These are phyloP conservation scores for Orbilia ellipsospora DNA, from an alignment of 2,329 filamentous ascomycete genomes.

Conservation along the genomic window DNA sequence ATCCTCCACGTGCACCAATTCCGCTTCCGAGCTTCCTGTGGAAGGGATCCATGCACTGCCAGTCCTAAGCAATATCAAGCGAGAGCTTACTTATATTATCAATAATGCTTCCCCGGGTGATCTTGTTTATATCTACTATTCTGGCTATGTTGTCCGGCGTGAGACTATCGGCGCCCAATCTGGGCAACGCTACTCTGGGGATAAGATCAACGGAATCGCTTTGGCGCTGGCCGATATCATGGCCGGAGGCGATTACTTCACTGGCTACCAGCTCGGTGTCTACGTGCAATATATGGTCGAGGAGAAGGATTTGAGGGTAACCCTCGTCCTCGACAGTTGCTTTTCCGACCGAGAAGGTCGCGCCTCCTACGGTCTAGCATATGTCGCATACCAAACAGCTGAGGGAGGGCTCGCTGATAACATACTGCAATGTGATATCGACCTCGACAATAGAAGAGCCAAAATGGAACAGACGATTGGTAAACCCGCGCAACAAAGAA, in stretches of 20 bases:
- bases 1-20: neutral
- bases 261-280: slow-evolving; percentile 31
- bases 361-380: neutral
- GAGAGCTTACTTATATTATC: slow-evolving; percentile 12
- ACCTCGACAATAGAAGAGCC: neutral
- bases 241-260: slow-evolving; percentile 35
- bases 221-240: slow-evolving; percentile 45
- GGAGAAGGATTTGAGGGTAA: slow-evolving; percentile 16
- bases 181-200: neutral
- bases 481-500: neutral
- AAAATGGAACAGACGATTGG: neutral
- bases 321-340: slow-evolving; percentile 40
- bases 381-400: neutral
- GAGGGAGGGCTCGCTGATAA: neutral
- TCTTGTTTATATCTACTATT: slow-evolving; percentile 36
- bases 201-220: slow-evolving; percentile 23
- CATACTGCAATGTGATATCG: neutral
- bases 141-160: slow-evolving; percentile 32
- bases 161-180: neutral
- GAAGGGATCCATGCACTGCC: slow-evolving; percentile 9
- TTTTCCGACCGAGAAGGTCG: slow-evolving; percentile 29
- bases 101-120: slow-evolving; percentile 12
- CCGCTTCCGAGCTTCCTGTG: neutral
- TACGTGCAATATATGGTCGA: slow-evolving; percentile 33
- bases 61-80: slow-evolving; percentile 5